Percentiles rank a stretch among this genome's conserved stretches.
Evolutionary conservation across 1,139 yeast genomes (phyloP).

Genomic region (Suhomyces bolitotheri): DNA sequence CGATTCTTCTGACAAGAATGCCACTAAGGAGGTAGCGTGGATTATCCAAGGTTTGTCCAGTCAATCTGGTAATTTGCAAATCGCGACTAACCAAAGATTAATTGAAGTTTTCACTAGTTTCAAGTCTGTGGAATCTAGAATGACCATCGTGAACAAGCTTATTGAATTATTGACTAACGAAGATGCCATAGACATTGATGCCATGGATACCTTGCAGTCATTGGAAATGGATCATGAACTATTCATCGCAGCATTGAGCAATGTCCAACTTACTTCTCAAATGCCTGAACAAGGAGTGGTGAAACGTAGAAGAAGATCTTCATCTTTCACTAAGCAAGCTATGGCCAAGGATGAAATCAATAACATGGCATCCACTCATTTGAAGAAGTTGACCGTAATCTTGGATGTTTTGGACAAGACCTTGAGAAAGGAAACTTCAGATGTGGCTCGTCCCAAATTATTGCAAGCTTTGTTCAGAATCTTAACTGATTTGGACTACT

Average conservation of each 20-base stretch:
- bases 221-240: slow-evolving; percentile 47
- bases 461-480: slow-evolving; percentile 64
- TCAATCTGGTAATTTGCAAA: slow-evolving; percentile 40
- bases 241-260: slow-evolving; percentile 50
- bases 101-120: slow-evolving; percentile 53
- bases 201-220: slow-evolving; percentile 52
- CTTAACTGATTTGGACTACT: slow-evolving; percentile 80
- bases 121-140: slow-evolving; percentile 54
- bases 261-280: slow-evolving; percentile 46
- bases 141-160: slow-evolving; percentile 57
- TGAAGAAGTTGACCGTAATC: slow-evolving; percentile 74
- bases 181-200: slow-evolving; percentile 47
- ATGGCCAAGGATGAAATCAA: slow-evolving; percentile 72
- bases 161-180: slow-evolving; percentile 55
- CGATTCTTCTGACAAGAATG: slow-evolving; percentile 44
- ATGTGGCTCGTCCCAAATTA: slow-evolving; percentile 47
- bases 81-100: slow-evolving; percentile 59
- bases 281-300: slow-evolving; percentile 53
- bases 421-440: slow-evolving; percentile 26
- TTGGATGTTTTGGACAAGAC: slow-evolving; percentile 72
- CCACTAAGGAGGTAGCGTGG: slow-evolving; percentile 57
- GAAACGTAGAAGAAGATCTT: slow-evolving; percentile 79
- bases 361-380: slow-evolving; percentile 71
- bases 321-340: slow-evolving; percentile 71
- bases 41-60: slow-evolving; percentile 54